Evolutionary conservation across 2,329 filamentous ascomycete genomes (phyloP), one percentile per base, ranked within the genome.

Genomic region (Apiospora arundinis): DNA sequence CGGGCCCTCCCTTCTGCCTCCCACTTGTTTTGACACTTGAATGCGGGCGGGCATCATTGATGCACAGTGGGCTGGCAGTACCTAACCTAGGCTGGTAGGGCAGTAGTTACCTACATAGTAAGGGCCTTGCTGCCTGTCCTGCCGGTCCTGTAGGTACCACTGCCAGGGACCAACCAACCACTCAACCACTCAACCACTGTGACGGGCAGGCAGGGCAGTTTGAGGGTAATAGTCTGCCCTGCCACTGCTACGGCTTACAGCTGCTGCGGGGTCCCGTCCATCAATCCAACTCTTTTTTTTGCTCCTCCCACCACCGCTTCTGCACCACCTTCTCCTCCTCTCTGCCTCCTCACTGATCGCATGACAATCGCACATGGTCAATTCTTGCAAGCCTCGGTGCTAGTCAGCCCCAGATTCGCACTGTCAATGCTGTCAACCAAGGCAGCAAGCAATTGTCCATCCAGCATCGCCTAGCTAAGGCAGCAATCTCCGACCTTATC

Each of bases 331-430:
- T 16, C 14, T 45, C 9, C 42, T 18, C 42, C 42, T 45, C 42
- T 45, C 52, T 52, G 12, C 48, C 48, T 52, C 48, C 23, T 52
- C 48, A 60, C 18, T 60, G 52, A 60, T 60, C 52, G 52, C 52
- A 60, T 60, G 52, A 60, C 52, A 60, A 37, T 32, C 28, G 28
- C 28, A 37, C 52, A 45, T 45, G 42, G 42, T 4, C 42, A 2
- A 16, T 45, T 45, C 42, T 45, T 16, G 42, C 42, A 45, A 45
- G 42, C 4, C 42, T 45, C 21, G 28, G 28, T 60, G 52, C 52
- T 60, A 60, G 52, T 60, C 28, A 60, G 52, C 52, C 52, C 52
- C 52, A 32, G 32, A 18, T 60, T 60, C 32, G 7, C 32, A 37
- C 25, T 60, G 52, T 11, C 32, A 12, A 32, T 60, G 52, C 18